Percentiles rank a stretch among this genome's conserved stretches.
phyloP scores from a whole-genome alignment of 192 early-diverging fungal genomes.

The Paraglomus brasilianum region DNA sequence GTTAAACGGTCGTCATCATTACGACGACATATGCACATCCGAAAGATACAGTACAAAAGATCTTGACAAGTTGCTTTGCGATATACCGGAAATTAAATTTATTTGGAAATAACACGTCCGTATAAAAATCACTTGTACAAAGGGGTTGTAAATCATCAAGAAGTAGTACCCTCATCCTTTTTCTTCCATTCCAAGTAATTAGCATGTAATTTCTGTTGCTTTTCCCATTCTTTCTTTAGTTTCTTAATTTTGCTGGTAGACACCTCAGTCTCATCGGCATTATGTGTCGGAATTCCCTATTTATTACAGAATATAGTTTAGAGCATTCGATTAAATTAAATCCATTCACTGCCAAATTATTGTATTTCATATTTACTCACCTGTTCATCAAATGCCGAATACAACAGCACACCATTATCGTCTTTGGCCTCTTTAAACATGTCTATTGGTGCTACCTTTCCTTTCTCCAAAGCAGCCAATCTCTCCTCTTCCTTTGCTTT shows the following conservation, averaged over 20 bases:
- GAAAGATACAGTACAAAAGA: constrained; percentile 60
- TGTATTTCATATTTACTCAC: neutral
- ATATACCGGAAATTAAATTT: constrained; percentile 47
- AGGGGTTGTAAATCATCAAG: no score
- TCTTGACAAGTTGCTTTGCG: constrained; percentile 53
- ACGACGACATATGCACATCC: constrained; percentile 72
- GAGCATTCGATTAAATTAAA: no score
- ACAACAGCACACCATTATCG: constrained; percentile 45
- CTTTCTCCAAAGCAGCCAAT: constrained; percentile 71
- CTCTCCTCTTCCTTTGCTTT: constrained; percentile 65
- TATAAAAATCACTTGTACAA: no score
- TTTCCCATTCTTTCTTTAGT: constrained; percentile 81
- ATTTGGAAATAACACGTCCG: constrained; percentile 43
- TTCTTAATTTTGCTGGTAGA: constrained; percentile 85
- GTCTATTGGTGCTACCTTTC: constrained; percentile 70
- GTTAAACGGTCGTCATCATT: constrained; percentile 69
- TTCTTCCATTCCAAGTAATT: constrained; percentile 63
- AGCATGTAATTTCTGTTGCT: constrained; percentile 86
- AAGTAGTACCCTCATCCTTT: neutral
- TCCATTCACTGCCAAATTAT: neutral
- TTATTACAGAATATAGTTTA: neutral
- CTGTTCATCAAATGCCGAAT: constrained; percentile 75
- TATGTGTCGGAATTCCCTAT: constrained; percentile 81
- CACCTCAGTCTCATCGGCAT: constrained; percentile 78
- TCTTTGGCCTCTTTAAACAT: constrained; percentile 74